Percentiles rank a stretch among this genome's conserved stretches.
phyloP scores from a whole-genome alignment of 2,329 filamentous ascomycete genomes.

The Arachnomyces sp. region DNA sequence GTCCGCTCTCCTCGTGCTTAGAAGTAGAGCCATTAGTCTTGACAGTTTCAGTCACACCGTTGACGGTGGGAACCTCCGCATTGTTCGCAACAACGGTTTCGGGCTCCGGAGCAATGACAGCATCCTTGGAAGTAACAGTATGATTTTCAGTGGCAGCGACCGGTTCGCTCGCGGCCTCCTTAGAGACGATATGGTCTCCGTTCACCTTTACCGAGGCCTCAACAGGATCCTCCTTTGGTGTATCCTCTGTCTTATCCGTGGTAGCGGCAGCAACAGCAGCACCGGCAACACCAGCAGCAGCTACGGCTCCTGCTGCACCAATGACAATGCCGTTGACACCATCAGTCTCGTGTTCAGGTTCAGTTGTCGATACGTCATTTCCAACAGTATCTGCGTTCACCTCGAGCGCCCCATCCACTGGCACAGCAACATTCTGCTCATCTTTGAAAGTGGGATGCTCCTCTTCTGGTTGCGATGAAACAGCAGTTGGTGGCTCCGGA shows the following conservation, averaged over 20 bases:
- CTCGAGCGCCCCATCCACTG: not conserved
- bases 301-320: not conserved
- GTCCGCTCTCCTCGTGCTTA: not conserved
- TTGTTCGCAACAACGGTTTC: not conserved
- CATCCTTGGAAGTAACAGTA: not conserved
- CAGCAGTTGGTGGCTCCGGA: no score
- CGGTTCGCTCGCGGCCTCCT: not conserved
- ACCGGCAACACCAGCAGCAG: not conserved
- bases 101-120: not conserved
- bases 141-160: not conserved
- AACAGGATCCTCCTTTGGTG: slow-evolving; percentile 4
- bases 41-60: not conserved
- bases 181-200: slow-evolving; percentile 3
- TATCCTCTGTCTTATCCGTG: not conserved
- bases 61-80: not conserved
- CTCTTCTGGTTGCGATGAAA: no score
- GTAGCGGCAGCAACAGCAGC: not conserved
- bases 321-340: not conserved
- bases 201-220: slow-evolving; percentile 8
- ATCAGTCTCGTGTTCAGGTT: slow-evolving; percentile 1
- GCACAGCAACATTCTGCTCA: not conserved
- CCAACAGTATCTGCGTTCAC: not conserved
- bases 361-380: not conserved
- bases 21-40: not conserved
- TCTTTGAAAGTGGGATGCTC: not conserved